Base-by-base conservation (phyloP, 768 basidiomycete species). In the Pleurotus ostreatus region DNA sequence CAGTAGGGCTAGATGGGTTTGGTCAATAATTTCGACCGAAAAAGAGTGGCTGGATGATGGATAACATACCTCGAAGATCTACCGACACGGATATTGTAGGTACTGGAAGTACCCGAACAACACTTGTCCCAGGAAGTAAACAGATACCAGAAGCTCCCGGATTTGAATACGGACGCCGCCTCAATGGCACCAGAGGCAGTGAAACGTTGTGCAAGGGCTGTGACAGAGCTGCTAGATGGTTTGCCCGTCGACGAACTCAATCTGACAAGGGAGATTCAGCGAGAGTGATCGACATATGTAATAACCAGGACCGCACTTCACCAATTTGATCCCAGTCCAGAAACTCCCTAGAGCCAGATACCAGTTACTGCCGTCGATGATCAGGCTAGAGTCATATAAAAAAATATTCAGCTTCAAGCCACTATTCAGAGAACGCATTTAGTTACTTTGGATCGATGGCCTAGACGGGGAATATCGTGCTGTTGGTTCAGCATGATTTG, bases 51-150 rank as follows among this genome's bases (percentile, higher is more conserved):
- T 11, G 9, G 30, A 34, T 11, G 9, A 34, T 11, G 26, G 40
- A 20, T 25, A 16, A 63, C 72, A 38, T 49, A 78, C 78, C 67
- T 72, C 3, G 70, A 62, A 4, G 79, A 75, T 26, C 83, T 72
- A 18, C 80, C 80, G 26, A 85, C 81, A 7, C 81, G 75, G 55
- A 83, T 85, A 57, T 83, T 85, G 62, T 84, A 84, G 0, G 81
- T 84, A 66, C 79, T 80, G 8, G 66, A 69, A 13, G 72, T 74
- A 3, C 81, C 81, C 20, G 64, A 46, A 65, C 82, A 82, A 66
- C 81, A 83, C 2, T 66, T 67, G 59, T 82, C 81, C 81, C 81
- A 83, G 8, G 76, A 77, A 0, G 76, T 72, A 66, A 84, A 84
- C 15, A 84, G 70, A 60, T 83, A 84, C 66, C 75, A 83, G 61